Conservation (phyloP, 306 rosid genomes). For the Ochetophila trinervis region DNA sequence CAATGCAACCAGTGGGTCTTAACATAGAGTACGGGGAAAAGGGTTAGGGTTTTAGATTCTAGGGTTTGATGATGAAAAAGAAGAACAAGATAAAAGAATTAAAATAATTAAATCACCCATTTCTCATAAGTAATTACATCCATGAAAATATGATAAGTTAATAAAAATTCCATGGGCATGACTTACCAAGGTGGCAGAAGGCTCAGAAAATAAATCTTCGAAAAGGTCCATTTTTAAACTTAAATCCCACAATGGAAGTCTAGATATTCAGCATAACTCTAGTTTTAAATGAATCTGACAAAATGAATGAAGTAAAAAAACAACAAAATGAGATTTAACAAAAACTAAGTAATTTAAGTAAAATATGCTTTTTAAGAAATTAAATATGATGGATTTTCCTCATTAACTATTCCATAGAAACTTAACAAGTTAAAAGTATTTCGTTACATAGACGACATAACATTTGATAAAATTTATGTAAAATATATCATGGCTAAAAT, state of each 20-base stretch:
- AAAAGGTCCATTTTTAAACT: conserved; percentile 48
- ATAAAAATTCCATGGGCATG: conserved; percentile 7
- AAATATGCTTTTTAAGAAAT: too few species aligned
- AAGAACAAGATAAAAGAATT: conserved; percentile 1
- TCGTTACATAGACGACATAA: too few species aligned
- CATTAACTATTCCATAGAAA: too few species aligned
- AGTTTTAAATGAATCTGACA: not conserved
- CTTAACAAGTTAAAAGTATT: too few species aligned
- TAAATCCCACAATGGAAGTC: conserved; percentile 7
- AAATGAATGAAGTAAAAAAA: not conserved
- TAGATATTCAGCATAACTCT: not conserved
- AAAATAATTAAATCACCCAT: not conserved
- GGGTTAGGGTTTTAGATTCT: too few species aligned
- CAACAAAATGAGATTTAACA: not conserved
- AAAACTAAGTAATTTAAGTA: not conserved
- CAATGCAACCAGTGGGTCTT: too few species aligned
- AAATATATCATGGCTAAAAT: too few species aligned
- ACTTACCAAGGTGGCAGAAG: conserved; percentile 38
- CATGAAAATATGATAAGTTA: not conserved
- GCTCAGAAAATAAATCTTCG: conserved; percentile 48
- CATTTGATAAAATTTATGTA: too few species aligned
- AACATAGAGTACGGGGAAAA: too few species aligned
- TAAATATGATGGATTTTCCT: too few species aligned
- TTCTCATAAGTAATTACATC: not conserved
- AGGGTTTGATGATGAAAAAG: too few species aligned